Base-by-base conservation (phyloP, 1,284 basidiomycete species). In the Cerrena zonata region DNA sequence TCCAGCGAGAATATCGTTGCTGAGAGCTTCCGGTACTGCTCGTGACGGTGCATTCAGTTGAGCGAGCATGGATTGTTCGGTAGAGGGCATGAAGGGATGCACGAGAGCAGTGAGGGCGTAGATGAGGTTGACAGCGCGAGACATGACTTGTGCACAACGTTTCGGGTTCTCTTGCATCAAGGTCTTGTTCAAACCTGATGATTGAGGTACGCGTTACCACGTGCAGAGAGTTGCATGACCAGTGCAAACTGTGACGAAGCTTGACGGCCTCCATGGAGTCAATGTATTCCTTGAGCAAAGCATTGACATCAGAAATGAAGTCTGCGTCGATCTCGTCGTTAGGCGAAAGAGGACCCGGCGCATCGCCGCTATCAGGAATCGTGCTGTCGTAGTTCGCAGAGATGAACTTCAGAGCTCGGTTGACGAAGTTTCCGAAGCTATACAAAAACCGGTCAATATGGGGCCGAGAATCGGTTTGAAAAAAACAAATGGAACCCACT, bases 391-490 rank as follows among this genome's bases (percentile, higher is more conserved):
- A 96, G 67, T 94, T 93, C 30, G 91, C 89, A 12, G 86, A 81
- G 47, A 93, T 80, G 63, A 99, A 99, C 68, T 96, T 97, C 65
- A 98, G 75, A 13, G 82, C 79, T 43, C 95, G 90, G 69, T 99
- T 99, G 59, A 98, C 91, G 68, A 98, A 99, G 76, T 99, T 99
- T 51, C 95, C 95, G 57, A 99, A 87, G 73, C 88, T 91, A 30
- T 22, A 23, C 18, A n/a, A 13, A 39, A 2, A 7, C 2, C 2
- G 18, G 7, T 47, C 45, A 22, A 2, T 19, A 34, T 26, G 5
- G 23, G 19, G 40, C 23, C 27, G 23, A 7, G 21, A 37, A 27
- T 25, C 30, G 18, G 10, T n/a, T n/a, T n/a, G 23, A 24, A n/a
- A 11, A 38, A 19, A 4, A 22, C 7, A 34, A 34, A 7, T 7